phyloP scores from a whole-genome alignment of 2,329 filamentous ascomycete genomes.

The Epichloe gansuensis region DNA sequence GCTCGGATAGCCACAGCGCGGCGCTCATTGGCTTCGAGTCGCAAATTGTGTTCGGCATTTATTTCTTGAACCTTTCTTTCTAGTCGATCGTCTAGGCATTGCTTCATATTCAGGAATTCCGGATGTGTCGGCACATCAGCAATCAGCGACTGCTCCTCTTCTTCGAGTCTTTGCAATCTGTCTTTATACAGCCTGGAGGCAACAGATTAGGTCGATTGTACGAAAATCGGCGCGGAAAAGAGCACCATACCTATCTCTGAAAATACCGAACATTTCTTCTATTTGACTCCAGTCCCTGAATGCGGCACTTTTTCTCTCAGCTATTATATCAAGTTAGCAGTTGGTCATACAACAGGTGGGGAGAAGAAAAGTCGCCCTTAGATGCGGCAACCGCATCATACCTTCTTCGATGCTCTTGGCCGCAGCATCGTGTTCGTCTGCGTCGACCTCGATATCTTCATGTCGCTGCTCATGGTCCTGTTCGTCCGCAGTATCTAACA shows the following conservation, averaged over 20 bases:
- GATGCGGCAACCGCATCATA: slow-evolving; percentile 31
- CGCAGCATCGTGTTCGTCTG: slow-evolving; percentile 42
- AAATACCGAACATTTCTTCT: slow-evolving; percentile 77
- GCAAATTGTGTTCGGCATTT: slow-evolving; percentile 60
- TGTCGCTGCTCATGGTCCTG: slow-evolving; percentile 35
- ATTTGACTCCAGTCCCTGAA: slow-evolving; percentile 69
- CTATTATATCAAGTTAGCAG: slow-evolving; percentile 30
- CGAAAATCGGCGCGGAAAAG: neutral
- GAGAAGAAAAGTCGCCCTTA: neutral
- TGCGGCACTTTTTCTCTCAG: slow-evolving; percentile 66
- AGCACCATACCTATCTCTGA: slow-evolving; percentile 58
- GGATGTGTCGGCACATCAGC: slow-evolving; percentile 63
- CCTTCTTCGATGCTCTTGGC: slow-evolving; percentile 54
- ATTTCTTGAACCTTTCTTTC: slow-evolving; percentile 71
- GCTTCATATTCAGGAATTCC: slow-evolving; percentile 81
- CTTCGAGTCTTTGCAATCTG: slow-evolving; percentile 67
- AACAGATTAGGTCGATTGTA: neutral
- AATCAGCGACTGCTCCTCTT: slow-evolving; percentile 50
- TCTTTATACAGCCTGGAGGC: slow-evolving; percentile 71
- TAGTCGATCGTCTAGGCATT: slow-evolving; percentile 70
- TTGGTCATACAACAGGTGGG: neutral
- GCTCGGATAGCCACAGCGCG: slow-evolving; percentile 71
- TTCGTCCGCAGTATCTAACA: slow-evolving; percentile 21
- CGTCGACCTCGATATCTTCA: slow-evolving; percentile 36
- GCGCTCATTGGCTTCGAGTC: slow-evolving; percentile 58